Conservation (phyloP, 108 stramenopile genomes). For the Stephanodiscus triporus region DNA sequence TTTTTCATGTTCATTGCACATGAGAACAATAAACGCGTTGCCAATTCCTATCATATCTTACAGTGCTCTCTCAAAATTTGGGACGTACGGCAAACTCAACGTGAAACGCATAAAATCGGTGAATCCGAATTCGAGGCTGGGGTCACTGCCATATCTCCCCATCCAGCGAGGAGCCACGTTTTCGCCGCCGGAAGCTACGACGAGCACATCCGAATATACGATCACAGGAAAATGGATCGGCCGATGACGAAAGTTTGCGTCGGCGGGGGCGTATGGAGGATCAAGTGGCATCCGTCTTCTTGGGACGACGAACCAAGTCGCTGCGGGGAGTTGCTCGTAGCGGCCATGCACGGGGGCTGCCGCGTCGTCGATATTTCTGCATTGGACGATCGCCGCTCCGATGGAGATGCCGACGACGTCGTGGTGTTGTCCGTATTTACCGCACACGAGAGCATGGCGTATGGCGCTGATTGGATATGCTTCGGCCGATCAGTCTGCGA, state of each 20-base stretch:
- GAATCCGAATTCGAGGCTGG: slow-evolving; percentile 75
- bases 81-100: slow-evolving; percentile 60
- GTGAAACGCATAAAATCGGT: slow-evolving; percentile 41
- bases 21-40: slow-evolving; percentile 27
- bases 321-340: slow-evolving; percentile 59
- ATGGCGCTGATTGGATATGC: slow-evolving; percentile 85
- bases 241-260: slow-evolving; percentile 37
- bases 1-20: no score
- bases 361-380: slow-evolving; percentile 55
- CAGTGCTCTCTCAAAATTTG: slow-evolving; percentile 61
- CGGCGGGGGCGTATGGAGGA: slow-evolving; percentile 87
- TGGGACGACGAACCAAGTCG: slow-evolving; percentile 7
- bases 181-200: slow-evolving; percentile 85
- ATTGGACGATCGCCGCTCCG: slow-evolving; percentile 3
- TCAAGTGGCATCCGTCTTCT: slow-evolving; percentile 82
- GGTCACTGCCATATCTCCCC: slow-evolving; percentile 77
- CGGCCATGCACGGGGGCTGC: slow-evolving; percentile 90
- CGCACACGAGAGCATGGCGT: slow-evolving; percentile 85
- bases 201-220: slow-evolving; percentile 72
- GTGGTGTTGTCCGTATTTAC: slow-evolving; percentile 56
- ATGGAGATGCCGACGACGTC: slow-evolving; percentile 11
- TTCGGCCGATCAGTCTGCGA: slow-evolving; percentile 30
- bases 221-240: slow-evolving; percentile 53
- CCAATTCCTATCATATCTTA: background rate
- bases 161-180: slow-evolving; percentile 54